These are phyloP conservation scores for Glycine tomentella DNA, from an alignment of 306 rosid species.

Conservation along the genomic window DNA sequence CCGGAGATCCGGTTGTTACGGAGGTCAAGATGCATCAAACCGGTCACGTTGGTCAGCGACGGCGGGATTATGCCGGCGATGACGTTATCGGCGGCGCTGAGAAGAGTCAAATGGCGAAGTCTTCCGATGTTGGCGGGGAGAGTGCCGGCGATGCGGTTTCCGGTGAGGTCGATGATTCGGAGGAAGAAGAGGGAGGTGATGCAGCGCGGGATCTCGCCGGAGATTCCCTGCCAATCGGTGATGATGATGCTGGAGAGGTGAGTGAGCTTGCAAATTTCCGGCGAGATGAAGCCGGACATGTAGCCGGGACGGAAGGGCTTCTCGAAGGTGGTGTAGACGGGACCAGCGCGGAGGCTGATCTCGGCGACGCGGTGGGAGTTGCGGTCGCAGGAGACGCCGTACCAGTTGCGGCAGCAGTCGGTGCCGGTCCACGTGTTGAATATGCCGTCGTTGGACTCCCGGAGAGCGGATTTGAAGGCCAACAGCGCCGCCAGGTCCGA, in stretches of 20 bases:
- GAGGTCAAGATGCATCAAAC: slow-evolving; percentile 79
- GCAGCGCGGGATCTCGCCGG: slow-evolving; percentile 79
- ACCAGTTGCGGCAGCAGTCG: slow-evolving; percentile 80
- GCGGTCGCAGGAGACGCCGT: slow-evolving; percentile 77
- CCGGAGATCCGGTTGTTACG: slow-evolving; percentile 77
- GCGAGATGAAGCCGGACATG: slow-evolving; percentile 77
- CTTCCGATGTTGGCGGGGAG: slow-evolving; percentile 72
- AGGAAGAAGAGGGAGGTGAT: slow-evolving; percentile 66
- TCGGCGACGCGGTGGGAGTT: slow-evolving; percentile 66
- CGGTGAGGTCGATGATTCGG: slow-evolving; percentile 76
- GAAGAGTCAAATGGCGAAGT: slow-evolving; percentile 53
- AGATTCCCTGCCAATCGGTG: slow-evolving; percentile 85
- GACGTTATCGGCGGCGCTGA: slow-evolving; percentile 71
- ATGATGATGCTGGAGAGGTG: slow-evolving; percentile 70
- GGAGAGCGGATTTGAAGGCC: slow-evolving; percentile 68
- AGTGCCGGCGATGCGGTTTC: slow-evolving; percentile 68
- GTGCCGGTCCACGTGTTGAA: slow-evolving; percentile 85
- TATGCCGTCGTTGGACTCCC: slow-evolving; percentile 57
- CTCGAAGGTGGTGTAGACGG: slow-evolving; percentile 67
- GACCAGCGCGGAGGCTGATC: slow-evolving; percentile 78
- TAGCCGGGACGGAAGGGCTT: slow-evolving; percentile 60
- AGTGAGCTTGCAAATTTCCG: slow-evolving; percentile 67
- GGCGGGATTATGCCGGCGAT: slow-evolving; percentile 67
- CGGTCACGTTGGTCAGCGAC: slow-evolving; percentile 49
- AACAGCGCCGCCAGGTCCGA: slow-evolving; percentile 70